phyloP scores from a whole-genome alignment of 768 basidiomycete species.

The Termitomyces sp. region DNA sequence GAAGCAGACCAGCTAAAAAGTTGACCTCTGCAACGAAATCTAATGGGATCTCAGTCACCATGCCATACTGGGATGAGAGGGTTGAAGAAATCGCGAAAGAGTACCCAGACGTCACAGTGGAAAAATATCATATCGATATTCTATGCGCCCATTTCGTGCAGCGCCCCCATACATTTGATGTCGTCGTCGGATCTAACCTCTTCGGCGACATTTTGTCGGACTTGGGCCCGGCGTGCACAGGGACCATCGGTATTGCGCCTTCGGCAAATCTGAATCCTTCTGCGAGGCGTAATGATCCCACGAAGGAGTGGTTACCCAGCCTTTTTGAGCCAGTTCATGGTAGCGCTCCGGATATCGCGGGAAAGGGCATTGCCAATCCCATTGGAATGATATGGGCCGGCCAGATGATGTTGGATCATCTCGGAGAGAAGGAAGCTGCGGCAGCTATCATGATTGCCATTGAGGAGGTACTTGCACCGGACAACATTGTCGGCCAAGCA shows the following conservation, averaged over 20 bases:
- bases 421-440: slow-evolving; percentile 36
- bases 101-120: slow-evolving; percentile 45
- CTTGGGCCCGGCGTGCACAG: slow-evolving; percentile 48
- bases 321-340: slow-evolving; percentile 56
- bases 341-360: slow-evolving; percentile 53
- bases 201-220: slow-evolving; percentile 55
- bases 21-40: slow-evolving; percentile 51
- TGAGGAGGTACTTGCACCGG: slow-evolving; percentile 28
- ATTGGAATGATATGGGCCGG: slow-evolving; percentile 53
- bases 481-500: slow-evolving; percentile 18
- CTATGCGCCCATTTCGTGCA: slow-evolving; percentile 41
- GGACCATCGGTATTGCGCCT: slow-evolving; percentile 53
- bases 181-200: slow-evolving; percentile 50
- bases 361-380: slow-evolving; percentile 49
- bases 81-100: slow-evolving; percentile 44
- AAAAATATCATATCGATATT: slow-evolving; percentile 48
- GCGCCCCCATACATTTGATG: slow-evolving; percentile 48
- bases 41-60: slow-evolving; percentile 43
- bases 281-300: slow-evolving; percentile 24
- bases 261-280: slow-evolving; percentile 45
- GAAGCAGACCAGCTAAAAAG: slow-evolving; percentile 40
- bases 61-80: slow-evolving; percentile 45
- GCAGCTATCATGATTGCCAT: slow-evolving; percentile 35
- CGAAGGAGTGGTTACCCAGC: slow-evolving; percentile 38
- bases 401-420: slow-evolving; percentile 48